phyloP scores from a whole-genome alignment of 768 basidiomycete genomes.

The Pleurotus giganteus region DNA sequence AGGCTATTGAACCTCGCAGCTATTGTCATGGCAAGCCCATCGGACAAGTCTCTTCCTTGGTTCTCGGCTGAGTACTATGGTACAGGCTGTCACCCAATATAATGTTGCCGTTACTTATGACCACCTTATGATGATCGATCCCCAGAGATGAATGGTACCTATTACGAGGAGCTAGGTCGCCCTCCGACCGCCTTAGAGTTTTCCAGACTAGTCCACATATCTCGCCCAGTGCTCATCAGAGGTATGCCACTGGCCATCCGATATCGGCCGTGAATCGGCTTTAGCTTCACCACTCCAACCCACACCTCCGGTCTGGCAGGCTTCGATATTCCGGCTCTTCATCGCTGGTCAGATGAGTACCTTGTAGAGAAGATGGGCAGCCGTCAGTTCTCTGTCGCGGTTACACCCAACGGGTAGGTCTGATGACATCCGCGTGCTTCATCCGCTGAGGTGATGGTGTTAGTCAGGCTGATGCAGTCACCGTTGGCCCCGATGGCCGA shows the following conservation, averaged over 20 bases:
- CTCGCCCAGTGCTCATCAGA: conserved; percentile 63
- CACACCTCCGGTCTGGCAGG: conserved; percentile 31
- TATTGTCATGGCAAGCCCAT: not conserved
- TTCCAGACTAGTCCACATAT: conserved; percentile 43
- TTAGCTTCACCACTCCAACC: not conserved
- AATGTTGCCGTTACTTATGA: conserved; percentile 14
- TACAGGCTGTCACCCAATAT: conserved; percentile 18
- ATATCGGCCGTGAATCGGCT: not conserved
- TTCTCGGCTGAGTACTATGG: conserved; percentile 31
- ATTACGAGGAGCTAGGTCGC: conserved; percentile 30
- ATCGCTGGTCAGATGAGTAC: conserved; percentile 67
- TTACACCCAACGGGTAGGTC: conserved; percentile 80
- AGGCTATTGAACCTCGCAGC: not conserved
- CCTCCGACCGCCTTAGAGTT: conserved; percentile 51
- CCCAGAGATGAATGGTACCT: conserved; percentile 43
- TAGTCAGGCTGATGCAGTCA: conserved; percentile 78
- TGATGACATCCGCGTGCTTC: too few species aligned
- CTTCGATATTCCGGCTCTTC: conserved; percentile 42
- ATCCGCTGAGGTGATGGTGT: too few species aligned
- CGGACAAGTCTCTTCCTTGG: conserved; percentile 18
- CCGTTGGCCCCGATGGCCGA: conserved; percentile 45
- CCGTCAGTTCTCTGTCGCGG: conserved; percentile 62
- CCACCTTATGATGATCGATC: not conserved
- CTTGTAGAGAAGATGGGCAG: conserved; percentile 55
- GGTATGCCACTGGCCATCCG: conserved; percentile 31